A percentile compares a stretch with the other conserved stretches of the same genome.
Conservation (phyloP, 2,329 filamentous ascomycete genomes). For the Arachnopeziza araneosa region DNA sequence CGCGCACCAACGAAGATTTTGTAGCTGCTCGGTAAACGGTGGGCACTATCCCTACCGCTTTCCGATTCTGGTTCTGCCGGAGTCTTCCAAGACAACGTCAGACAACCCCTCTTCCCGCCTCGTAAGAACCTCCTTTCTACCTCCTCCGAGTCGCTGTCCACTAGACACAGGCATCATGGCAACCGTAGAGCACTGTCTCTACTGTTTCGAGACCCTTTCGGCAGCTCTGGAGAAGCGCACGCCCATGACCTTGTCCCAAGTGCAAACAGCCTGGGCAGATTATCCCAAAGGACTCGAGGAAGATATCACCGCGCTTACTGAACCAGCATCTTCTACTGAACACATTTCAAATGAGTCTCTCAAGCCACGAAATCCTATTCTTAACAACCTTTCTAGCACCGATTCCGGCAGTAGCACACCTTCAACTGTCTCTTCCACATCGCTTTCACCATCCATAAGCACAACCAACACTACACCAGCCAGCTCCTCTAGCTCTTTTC, state of each 20-base stretch:
- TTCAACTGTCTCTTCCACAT: slow-evolving; percentile 12
- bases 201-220: slow-evolving; percentile 83
- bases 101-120: too few relatives aligned
- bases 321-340: background rate
- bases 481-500: slow-evolving; percentile 35
- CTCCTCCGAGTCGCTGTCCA: background rate
- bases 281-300: slow-evolving; percentile 34
- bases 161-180: slow-evolving; percentile 56
- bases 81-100: too few relatives aligned
- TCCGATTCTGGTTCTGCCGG: too few relatives aligned
- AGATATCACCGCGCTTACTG: slow-evolving; percentile 21
- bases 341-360: slow-evolving; percentile 1
- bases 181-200: slow-evolving; percentile 77
- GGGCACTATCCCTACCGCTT: too few relatives aligned
- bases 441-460: slow-evolving; percentile 16
- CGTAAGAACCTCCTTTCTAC: background rate
- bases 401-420: slow-evolving; percentile 16
- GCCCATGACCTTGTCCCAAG: slow-evolving; percentile 58
- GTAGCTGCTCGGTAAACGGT: background rate
- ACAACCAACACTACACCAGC: slow-evolving; percentile 39
- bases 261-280: slow-evolving; percentile 58
- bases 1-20: background rate
- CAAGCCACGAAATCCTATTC: slow-evolving; percentile 13
- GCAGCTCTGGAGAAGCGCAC: slow-evolving; percentile 68
- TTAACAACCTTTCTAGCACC: slow-evolving; percentile 12